Evolutionary conservation across 192 early-diverging fungal genomes (phyloP), one percentile per base, ranked within the genome.

Genomic region (Backusella morwellensis): DNA sequence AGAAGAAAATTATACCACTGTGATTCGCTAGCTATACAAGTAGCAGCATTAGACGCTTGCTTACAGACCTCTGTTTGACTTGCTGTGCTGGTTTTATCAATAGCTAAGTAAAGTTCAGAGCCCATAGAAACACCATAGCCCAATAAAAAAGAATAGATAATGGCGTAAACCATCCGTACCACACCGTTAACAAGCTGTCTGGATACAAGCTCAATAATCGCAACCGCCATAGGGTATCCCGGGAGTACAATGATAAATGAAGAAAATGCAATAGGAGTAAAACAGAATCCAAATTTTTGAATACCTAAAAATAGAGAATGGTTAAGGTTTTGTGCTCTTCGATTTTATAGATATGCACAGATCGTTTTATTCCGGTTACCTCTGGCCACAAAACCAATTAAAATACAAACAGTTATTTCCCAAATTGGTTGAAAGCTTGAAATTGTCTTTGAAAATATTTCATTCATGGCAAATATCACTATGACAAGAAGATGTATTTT

Each of bases 171-270:
- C 56, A 97, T 84, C 11, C 95, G 88, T 26, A 97, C 95, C 0
- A 93, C 92, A 69, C 97, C 97, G 0, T 93, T 91, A 63, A 98
- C 92, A 81, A 96, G 86, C 78, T 98, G 96, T 29, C 93, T 86
- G 14, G 95, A 95, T 21, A 91, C 90, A 75, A 98, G 83, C 68
- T 98, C 97, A 54, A 95, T 92, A 72, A 98, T 94, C 29, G 90
- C 84, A 40, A 92, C 86, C 0, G 97, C 95, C 77, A 98, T 88
- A 6, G 88, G 86, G 71, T 96, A 88, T 23, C 96, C 96, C 1
- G 92, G 91, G 21, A 93, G 85, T 42, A 93, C 73, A 75, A 91
- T 88, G 19, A 91, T 88, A 35, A 90, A 84, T 66, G 88, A 90
- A 11, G 80, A 80, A 63, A 92, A 86, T 9, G 91, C 84, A 26